Evolutionary conservation across 1,284 basidiomycete species (phyloP).

Genomic region (Cutaneotrichosporon cutaneum): DNA sequence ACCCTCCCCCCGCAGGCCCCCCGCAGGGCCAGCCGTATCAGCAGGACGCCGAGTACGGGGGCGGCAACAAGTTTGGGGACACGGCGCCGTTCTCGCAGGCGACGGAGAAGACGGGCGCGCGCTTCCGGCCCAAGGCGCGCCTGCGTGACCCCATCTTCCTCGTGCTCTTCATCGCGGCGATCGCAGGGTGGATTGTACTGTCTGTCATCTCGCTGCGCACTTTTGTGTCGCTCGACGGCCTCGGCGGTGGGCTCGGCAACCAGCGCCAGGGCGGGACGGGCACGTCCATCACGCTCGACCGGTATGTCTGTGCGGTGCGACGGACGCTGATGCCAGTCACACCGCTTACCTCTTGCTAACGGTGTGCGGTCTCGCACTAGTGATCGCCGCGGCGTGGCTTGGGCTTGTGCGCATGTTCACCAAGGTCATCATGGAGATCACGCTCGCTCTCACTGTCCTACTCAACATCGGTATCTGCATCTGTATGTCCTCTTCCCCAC

Average conservation of each 20-base stretch:
- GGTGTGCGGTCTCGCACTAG: constrained; percentile 62
- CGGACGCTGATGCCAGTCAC: constrained; percentile 37
- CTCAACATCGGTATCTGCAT: constrained; percentile 63
- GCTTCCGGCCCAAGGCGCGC: constrained; percentile 67
- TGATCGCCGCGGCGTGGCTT: constrained; percentile 54
- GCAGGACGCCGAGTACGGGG: constrained; percentile 17
- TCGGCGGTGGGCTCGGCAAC: constrained; percentile 51
- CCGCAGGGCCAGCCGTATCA: neutral
- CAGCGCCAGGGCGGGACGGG: constrained; percentile 36
- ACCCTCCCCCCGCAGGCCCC: neutral
- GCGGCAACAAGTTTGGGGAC: constrained; percentile 35
- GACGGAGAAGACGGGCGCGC: constrained; percentile 57
- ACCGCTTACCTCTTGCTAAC: constrained; percentile 69
- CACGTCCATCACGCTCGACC: constrained; percentile 32
- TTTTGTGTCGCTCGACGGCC: constrained; percentile 65
- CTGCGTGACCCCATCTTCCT: constrained; percentile 72
- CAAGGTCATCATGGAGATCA: constrained; percentile 74
- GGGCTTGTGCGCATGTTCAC: constrained; percentile 70
- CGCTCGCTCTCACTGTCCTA: constrained; percentile 66
- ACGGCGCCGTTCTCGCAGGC: constrained; percentile 59
- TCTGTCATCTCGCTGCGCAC: constrained; percentile 65
- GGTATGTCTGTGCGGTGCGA: constrained; percentile 27
- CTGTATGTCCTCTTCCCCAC: too few species aligned
- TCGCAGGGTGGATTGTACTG: constrained; percentile 66
- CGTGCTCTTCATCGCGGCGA: constrained; percentile 67